Evolutionary conservation across 805 yeast genomes (phyloP), one percentile per base, ranked within the genome.

Genomic region (Candida khao-thaluensis): DNA sequence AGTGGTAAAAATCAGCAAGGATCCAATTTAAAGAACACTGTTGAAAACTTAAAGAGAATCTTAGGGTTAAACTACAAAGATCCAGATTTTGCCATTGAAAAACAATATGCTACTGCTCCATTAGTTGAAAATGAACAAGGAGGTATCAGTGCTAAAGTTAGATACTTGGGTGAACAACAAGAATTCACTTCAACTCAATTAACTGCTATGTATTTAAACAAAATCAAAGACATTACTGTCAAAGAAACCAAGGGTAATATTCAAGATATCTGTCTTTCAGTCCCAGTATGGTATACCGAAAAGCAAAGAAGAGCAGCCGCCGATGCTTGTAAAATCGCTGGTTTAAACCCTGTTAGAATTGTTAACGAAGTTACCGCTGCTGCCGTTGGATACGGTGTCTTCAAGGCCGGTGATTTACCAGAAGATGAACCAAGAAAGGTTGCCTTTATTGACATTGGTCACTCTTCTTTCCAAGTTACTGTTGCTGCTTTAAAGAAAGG

Each of bases 301-400:
- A 81, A 77, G 59, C 98, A 93, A 74, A 90, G 99, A 71, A 88
- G 95, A 58, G 96, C 96, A 48, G 82, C 93, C 51, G 76, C 88
- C 45, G 98, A 93, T 63, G 96, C 99, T 42, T 91, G 96, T 59
- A 79, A 76, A 62, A 85, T 93, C 63, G 98, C 99, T 44, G 96
- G 96, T 49, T 77, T 93, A 60, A 93, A 93, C 81, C 98, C 99
- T 45, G 97, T 93, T 44, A 86, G 99, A 79, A 81, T 93, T 49
- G 95, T 93, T 54, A 93, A 93, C 67, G 99, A 93, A 66, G 83
- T 86, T 51, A 90, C 98, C 42, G 98, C 99, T 45, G 99, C 99
- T 46, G 98, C 97, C 57, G 96, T 93, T 50, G 95, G 97, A 55
- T 95, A 93, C 74, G 99, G 99, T 76, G 96, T 93, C 45, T 93